phyloP scores from a whole-genome alignment of 2,329 filamentous ascomycete genomes.

The Fusarium globosum region DNA sequence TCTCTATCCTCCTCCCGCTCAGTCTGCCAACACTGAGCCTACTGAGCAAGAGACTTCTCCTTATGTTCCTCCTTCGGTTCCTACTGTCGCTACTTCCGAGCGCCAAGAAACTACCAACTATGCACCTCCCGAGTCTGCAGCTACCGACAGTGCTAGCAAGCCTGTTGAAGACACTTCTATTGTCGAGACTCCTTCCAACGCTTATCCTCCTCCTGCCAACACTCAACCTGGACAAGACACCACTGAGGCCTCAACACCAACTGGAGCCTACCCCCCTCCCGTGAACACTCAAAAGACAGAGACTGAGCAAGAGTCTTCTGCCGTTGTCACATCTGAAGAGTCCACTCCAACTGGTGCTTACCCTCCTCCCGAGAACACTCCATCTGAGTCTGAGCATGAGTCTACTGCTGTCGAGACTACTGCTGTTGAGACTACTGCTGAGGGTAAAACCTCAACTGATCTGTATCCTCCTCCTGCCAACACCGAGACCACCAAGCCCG shows the following conservation, averaged over 20 bases:
- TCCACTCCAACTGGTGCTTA: not conserved
- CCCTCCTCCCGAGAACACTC: not conserved
- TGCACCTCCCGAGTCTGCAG: constrained; percentile 14
- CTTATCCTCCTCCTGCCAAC: not conserved
- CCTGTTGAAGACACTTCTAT: constrained; percentile 10
- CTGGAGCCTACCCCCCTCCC: constrained; percentile 6
- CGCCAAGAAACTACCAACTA: constrained; percentile 6
- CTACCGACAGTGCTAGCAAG: constrained; percentile 10
- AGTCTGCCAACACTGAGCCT: constrained; percentile 4
- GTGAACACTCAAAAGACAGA: not conserved
- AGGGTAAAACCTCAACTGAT: constrained; percentile 2
- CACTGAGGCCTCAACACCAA: not conserved
- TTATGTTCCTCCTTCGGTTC: constrained; percentile 8
- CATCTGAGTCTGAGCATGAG: not conserved
- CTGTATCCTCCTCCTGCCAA: constrained; percentile 21
- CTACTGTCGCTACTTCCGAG: constrained; percentile 23
- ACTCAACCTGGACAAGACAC: not conserved
- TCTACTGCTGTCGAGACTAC: not conserved
- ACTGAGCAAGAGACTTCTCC: constrained; percentile 15
- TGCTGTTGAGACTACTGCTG: not conserved
- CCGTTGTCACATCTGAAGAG: not conserved
- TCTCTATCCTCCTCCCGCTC: not conserved
- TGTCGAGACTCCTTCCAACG: not conserved
- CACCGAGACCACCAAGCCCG: constrained; percentile 16
- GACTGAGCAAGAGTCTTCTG: not conserved